These are phyloP conservation scores for Coleophoma cylindrospora DNA, from an alignment of 2,329 filamentous ascomycete species.

Conservation along the genomic window DNA sequence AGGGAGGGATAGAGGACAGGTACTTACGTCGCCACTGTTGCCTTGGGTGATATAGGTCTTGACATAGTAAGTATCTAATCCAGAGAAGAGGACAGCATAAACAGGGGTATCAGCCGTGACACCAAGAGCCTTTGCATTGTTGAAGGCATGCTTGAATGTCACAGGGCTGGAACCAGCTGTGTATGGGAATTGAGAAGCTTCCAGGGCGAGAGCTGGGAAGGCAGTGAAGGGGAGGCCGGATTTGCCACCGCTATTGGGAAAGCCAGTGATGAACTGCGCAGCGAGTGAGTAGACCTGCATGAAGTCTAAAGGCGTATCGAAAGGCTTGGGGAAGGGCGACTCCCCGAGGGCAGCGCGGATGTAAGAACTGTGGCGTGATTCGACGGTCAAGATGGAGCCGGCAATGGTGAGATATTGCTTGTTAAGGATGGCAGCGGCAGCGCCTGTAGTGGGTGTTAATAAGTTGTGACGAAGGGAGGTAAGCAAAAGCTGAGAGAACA, in stretches of 20 bases:
- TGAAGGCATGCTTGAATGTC: constrained; percentile 16
- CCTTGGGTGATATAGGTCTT: constrained; percentile 7
- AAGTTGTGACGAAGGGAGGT: too few relatives aligned
- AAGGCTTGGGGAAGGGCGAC: constrained; percentile 49
- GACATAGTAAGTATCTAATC: constrained; percentile 21
- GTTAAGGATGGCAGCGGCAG: background rate
- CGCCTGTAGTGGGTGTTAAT: background rate
- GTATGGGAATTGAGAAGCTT: constrained; percentile 14
- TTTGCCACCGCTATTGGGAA: constrained; percentile 41
- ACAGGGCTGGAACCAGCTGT: constrained; percentile 11
- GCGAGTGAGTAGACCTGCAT: constrained; percentile 59
- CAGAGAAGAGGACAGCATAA: constrained; percentile 21
- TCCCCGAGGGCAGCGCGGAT: constrained; percentile 43
- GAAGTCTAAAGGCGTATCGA: constrained; percentile 50
- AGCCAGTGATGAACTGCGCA: constrained; percentile 51
- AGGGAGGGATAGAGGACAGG: background rate
- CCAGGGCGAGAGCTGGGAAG: constrained; percentile 44
- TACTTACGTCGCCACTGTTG: constrained; percentile 13
- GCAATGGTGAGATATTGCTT: constrained; percentile 53
- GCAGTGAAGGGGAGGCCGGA: constrained; percentile 52
- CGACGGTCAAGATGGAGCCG: constrained; percentile 56
- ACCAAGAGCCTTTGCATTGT: constrained; percentile 12
- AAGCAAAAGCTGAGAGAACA: background rate
- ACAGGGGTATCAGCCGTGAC: constrained; percentile 9
- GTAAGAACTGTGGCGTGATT: constrained; percentile 59